Evolutionary conservation across 2,329 filamentous ascomycete species (phyloP), one percentile per base, ranked within the genome.

Genomic region (Alternaria brassicicola): DNA sequence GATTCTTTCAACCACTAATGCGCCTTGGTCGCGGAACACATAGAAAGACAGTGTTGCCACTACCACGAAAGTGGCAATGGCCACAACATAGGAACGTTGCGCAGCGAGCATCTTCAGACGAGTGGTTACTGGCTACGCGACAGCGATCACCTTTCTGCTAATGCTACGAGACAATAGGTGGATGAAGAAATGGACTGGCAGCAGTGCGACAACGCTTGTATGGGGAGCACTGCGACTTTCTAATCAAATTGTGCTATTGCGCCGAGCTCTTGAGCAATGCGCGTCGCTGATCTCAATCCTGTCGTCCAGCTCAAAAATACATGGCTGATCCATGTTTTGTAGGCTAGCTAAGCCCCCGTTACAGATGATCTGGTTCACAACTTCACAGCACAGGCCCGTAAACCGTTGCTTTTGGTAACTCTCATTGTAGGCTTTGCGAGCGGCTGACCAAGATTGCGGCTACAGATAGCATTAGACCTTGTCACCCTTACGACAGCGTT

Each of bases 61-160:
- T 6, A 65, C 38, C 8, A 66, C 25, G 49, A 67, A 65, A 9
- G 58, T 50, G 30, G 59, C 63, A 38, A 65, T 46, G 6, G 38
- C 47, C 19, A 64, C 15, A 23, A 60, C 36, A 26, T 62, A 64
- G 15, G 57, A 55, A 13, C 61, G 62, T 48, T 67, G 62, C 8
- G 59, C 28, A 26, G 57, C 56, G 46, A 68, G 42, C 66, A 68
- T 67, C 10, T 49, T 59, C 13, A 26, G n/a, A n/a, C 15, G 49
- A 52, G 31, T 26, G 35, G 23, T 41, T 33, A 39, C 25, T 21
- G n/a, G 19, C 13, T 15, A 49, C n/a, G 39, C n/a, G 26, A 21
- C 10, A 23, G 25, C 8, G 31, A 33, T 19, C 3, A 6, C 23
- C 8, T 17, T 6, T 4, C 6, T 13, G 12, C 38, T 8, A 28